Evolutionary conservation across 2,329 filamentous ascomycete genomes (phyloP).

Genomic region (Ambrosiella cleistominuta): DNA sequence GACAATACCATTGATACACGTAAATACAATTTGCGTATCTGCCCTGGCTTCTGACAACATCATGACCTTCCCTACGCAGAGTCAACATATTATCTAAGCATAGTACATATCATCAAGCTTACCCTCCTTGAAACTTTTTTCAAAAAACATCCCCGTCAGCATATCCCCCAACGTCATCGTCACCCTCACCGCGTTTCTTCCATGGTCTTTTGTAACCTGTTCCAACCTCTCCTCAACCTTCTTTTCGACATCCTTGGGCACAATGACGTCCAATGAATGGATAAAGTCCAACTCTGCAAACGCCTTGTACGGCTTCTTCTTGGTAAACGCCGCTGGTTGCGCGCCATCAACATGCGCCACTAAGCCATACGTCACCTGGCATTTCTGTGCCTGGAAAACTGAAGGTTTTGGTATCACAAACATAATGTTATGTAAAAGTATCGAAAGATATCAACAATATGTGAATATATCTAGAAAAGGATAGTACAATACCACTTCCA

Average conservation of each 20-base stretch:
- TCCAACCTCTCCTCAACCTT: conserved; percentile 27
- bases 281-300: conserved; percentile 48
- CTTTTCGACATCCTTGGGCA: conserved; percentile 45
- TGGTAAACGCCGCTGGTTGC: conserved; percentile 42
- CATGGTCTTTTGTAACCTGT: conserved; percentile 1
- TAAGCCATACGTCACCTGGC: conserved; percentile 52
- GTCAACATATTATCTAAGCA: background rate
- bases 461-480: background rate
- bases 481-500: background rate
- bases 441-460: background rate
- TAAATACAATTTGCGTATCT: conserved; percentile 55
- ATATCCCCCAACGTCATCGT: conserved; percentile 56
- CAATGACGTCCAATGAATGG: conserved; percentile 55
- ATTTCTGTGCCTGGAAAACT: conserved; percentile 45
- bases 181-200: conserved; percentile 45
- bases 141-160: conserved; percentile 60
- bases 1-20: conserved; percentile 44
- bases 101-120: background rate
- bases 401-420: conserved; percentile 27
- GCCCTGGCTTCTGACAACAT: conserved; percentile 68
- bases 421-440: conserved; percentile 21
- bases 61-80: conserved; percentile 46
- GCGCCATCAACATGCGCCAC: conserved; percentile 54
- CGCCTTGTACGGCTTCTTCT: conserved; percentile 55
- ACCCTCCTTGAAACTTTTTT: conserved; percentile 70